Base-by-base conservation (phyloP, 2,329 filamentous ascomycete genomes). In the Arachnomyces sp. region DNA sequence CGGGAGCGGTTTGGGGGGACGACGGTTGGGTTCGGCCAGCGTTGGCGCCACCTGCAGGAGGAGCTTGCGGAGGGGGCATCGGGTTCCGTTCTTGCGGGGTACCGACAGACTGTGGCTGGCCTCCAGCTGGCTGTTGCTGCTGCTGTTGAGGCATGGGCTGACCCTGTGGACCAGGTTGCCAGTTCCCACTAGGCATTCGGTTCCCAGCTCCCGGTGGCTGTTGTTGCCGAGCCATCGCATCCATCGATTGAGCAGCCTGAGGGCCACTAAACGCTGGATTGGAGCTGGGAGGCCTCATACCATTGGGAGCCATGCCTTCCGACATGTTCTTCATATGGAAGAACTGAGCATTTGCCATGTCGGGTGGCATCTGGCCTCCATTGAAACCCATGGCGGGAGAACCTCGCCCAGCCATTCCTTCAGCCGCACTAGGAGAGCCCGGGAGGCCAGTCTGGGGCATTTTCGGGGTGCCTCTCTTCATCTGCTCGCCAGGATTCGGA, bases 381-480 rank as follows among this genome's bases (percentile, higher is more conserved):
- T 73, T 72, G 51, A 79, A 75, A 38, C 64, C 65, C 63, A 75
- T 75, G 4, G 75, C 72, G 28, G 78, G 78, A n/a, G 78, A 81
- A 44, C 68, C 72, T 46, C 78, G 72, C 42, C 73, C 72, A 31
- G 61, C 64, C 69, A 80, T 74, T 28, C 65, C 53, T 36, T 73
- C 75, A 44, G 71, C 75, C 28, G 76, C 72, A 51, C 73, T 72
- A 14, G 75, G 76, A 13, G 75, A 79, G 31, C 63, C 66, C 9
- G 75, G 76, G 38, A 79, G 63, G 42, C 72, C 75, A 47, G 67
- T 67, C 49, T 72, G 74, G 38, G 67, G 66, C 56, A 81, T 68
- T 59, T 80, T 78, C 9, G 77, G 75, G 15, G 77, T 80, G 32
- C 73, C 74, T 47, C 77, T 67, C 59, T 77, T 77, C 72, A 79